A percentile compares a stretch with the other conserved stretches of the same genome.
Conservation (phyloP, 257 asterid species). For the Datura wrightii region DNA sequence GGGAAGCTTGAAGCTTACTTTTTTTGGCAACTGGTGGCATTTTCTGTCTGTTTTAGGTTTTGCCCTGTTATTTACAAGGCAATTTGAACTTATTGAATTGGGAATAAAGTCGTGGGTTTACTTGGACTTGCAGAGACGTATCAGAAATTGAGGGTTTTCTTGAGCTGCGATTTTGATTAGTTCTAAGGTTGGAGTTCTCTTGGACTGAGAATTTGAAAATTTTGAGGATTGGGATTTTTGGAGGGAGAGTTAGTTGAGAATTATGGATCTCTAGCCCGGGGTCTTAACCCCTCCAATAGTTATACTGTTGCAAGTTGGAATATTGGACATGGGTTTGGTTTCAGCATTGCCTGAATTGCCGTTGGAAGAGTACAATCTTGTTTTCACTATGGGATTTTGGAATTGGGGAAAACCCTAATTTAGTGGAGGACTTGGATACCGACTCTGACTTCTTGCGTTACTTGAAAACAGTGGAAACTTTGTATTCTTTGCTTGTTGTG, state of each 20-base stretch:
- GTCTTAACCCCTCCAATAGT: constrained; percentile 43
- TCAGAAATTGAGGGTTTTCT: constrained; percentile 20
- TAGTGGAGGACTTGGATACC: constrained; percentile 44
- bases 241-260: constrained; percentile 68
- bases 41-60: constrained; percentile 38
- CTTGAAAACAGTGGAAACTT: constrained; percentile 30
- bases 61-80: constrained; percentile 35
- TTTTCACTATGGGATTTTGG: constrained; percentile 56
- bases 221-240: constrained; percentile 58
- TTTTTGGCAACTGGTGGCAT: not conserved
- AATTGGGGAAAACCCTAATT: constrained; percentile 57
- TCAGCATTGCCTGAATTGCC: constrained; percentile 49
- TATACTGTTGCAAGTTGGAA: constrained; percentile 41
- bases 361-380: constrained; percentile 47
- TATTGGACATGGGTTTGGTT: constrained; percentile 57
- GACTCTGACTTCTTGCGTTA: constrained; percentile 30
- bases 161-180: constrained; percentile 29
- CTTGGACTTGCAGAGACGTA: not conserved
- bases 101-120: constrained; percentile 39
- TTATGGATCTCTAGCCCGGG: constrained; percentile 62
- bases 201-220: constrained; percentile 47
- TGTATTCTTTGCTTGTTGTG: constrained; percentile 40
- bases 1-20: constrained; percentile 29
- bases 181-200: constrained; percentile 30
- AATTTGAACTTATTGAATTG: constrained; percentile 35